Base-by-base conservation (phyloP, 106 monocot genomes). In the Dactylorhiza incarnata region DNA sequence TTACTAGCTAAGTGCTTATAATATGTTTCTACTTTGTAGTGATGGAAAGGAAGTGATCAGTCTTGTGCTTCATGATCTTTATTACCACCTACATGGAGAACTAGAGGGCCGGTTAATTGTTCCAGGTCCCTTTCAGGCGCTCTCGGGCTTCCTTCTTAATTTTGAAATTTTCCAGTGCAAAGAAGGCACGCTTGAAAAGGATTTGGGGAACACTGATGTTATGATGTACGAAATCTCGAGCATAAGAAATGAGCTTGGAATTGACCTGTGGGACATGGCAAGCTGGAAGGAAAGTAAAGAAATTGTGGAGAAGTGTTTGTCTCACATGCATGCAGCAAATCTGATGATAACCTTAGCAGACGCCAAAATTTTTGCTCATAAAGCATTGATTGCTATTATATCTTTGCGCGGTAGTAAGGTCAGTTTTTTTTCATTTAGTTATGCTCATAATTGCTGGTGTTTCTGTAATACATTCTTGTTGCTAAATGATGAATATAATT, bases 91-190 rank as follows among this genome's bases (percentile, higher is more conserved):
- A 29, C 75, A 83, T 69, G 94, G 91, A 74, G 84, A 84, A 80
- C 68, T 99, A 7, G 91, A 91, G 62, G 94, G 99, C 47, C 94
- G 91, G 77, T 81, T 86, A 9, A 94, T 92, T 71, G 61, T 68
- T 63, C 73, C 84, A 47, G 97, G 91, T 20, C 83, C 82, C 74
- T 99, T 94, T 82, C 87, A 83, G 53, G 94, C 94, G 73, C 83
- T 99, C 3, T 80, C 73, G 6, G 17, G 48, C 51, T 86, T 84
- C 77, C 85, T 99, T 44, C 82, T 94, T 20, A 78, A 86, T 47
- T 72, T 86, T 46, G 86, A 86, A 73, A 20, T 52, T 74, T 94
- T 89, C 81, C 79, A 89, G 74, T 52, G 66, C 67, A 70, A 79
- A 43, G 62, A 49, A 10, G 49, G 50, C 53, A 80, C 73, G 13